phyloP scores from a whole-genome alignment of 2,329 filamentous ascomycete genomes.

The Neocatenulostroma microsporum region DNA sequence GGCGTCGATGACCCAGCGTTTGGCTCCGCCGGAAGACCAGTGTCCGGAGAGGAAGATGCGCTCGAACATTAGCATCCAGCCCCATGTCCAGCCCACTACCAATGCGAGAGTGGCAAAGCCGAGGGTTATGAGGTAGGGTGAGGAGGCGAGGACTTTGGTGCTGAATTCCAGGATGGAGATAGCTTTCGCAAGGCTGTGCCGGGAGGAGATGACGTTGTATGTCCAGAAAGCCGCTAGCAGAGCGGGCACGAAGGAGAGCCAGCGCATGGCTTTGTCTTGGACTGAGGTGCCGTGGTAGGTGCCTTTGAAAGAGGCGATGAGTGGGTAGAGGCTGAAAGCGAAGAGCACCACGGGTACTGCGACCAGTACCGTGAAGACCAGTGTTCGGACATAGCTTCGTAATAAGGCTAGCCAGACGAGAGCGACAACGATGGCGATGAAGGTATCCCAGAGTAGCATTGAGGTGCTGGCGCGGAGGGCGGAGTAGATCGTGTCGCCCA shows the following conservation, averaged over 20 bases:
- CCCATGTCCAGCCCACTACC: conserved; percentile 86
- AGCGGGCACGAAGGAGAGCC: conserved; percentile 70
- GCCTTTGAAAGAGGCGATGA: conserved; percentile 82
- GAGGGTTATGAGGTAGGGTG: conserved; percentile 73
- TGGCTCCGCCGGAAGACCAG: conserved; percentile 49
- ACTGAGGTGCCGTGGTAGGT: conserved; percentile 62
- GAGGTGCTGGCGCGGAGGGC: conserved; percentile 80
- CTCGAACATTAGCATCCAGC: conserved; percentile 95
- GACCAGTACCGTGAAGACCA: conserved; percentile 72
- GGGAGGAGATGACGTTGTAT: conserved; percentile 72
- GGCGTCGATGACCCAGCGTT: conserved; percentile 70
- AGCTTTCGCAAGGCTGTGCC: conserved; percentile 71
- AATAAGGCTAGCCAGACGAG: conserved; percentile 84
- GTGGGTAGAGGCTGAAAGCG: conserved; percentile 84
- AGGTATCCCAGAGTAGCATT: conserved; percentile 80
- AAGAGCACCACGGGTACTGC: conserved; percentile 79
- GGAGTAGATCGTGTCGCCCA: conserved; percentile 92
- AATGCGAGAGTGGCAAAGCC: conserved; percentile 68
- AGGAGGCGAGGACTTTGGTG: conserved; percentile 76
- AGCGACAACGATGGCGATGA: conserved; percentile 82
- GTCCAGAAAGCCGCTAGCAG: conserved; percentile 69
- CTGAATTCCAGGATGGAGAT: conserved; percentile 88
- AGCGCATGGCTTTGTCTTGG: conserved; percentile 88
- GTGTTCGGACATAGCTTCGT: conserved; percentile 75
- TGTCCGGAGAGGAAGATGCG: conserved; percentile 90